Percentiles rank a stretch among this genome's conserved stretches.
These are phyloP conservation scores for Crithidia expoeki DNA, from an alignment of 208 protist genomes.

Conservation along the genomic window DNA sequence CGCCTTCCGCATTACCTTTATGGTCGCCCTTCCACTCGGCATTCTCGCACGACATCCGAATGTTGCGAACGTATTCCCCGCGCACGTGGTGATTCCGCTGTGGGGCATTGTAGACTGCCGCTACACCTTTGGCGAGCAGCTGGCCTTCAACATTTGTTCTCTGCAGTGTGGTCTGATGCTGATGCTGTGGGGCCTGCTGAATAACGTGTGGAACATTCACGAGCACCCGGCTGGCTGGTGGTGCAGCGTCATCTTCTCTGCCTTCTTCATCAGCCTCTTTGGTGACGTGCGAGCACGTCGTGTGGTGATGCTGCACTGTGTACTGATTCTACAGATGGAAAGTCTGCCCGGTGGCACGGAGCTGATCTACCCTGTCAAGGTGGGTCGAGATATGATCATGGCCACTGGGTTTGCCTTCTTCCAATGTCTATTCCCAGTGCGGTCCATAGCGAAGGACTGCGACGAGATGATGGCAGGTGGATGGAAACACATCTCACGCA, in stretches of 20 bases:
- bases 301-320: constrained; percentile 43
- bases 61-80: constrained; percentile 34
- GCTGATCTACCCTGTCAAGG: constrained; percentile 35
- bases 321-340: constrained; percentile 67
- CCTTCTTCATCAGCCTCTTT: constrained; percentile 44
- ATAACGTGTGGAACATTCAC: constrained; percentile 40
- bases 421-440: constrained; percentile 46
- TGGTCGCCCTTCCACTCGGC: constrained; percentile 49
- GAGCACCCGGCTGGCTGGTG: constrained; percentile 57
- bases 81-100: constrained; percentile 41
- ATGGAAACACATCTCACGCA: constrained; percentile 33
- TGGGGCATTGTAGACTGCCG: constrained; percentile 47
- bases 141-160: constrained; percentile 29
- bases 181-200: constrained; percentile 42
- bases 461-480: constrained; percentile 38
- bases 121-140: constrained; percentile 57
- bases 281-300: constrained; percentile 58
- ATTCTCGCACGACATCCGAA: constrained; percentile 38
- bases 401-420: constrained; percentile 39
- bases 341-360: constrained; percentile 28
- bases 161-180: constrained; percentile 37
- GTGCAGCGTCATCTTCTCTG: constrained; percentile 49
- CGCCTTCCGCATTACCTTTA: constrained; percentile 52
- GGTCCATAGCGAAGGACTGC: constrained; percentile 37
- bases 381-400: constrained; percentile 60